Evolutionary conservation across 2,329 filamentous ascomycete species (phyloP).

Genomic region (Hypoxylon sp.): DNA sequence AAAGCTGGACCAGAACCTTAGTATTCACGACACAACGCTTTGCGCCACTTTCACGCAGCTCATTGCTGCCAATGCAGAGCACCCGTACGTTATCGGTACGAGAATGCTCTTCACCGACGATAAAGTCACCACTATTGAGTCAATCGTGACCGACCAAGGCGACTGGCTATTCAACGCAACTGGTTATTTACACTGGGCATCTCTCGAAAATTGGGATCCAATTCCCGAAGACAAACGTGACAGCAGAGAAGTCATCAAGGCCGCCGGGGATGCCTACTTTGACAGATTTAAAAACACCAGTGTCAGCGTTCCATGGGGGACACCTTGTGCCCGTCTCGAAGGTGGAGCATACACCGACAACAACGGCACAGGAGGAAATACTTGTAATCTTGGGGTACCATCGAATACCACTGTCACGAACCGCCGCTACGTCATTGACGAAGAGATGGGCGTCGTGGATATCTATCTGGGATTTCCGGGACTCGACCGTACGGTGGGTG

Average conservation of each 20-base stretch:
- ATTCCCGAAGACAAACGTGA: slow-evolving; percentile 46
- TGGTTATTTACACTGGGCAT: slow-evolving; percentile 42
- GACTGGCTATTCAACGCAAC: slow-evolving; percentile 50
- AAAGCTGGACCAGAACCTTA: slow-evolving; percentile 50
- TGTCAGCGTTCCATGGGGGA: slow-evolving; percentile 43
- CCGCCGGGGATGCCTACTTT: slow-evolving; percentile 48
- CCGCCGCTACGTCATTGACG: slow-evolving; percentile 48
- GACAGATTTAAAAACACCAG: slow-evolving; percentile 44
- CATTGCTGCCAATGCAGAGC: slow-evolving; percentile 47
- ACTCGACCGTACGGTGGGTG: slow-evolving; percentile 29
- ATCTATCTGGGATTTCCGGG: slow-evolving; percentile 47
- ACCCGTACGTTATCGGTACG: slow-evolving; percentile 51
- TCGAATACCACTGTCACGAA: slow-evolving; percentile 44
- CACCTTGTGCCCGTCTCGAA: slow-evolving; percentile 47
- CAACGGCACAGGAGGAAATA: slow-evolving; percentile 37
- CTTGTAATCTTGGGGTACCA: slow-evolving; percentile 45
- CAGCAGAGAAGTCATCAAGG: slow-evolving; percentile 44
- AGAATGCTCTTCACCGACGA: slow-evolving; percentile 45
- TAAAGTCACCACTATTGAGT: slow-evolving; percentile 45
- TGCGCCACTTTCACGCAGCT: slow-evolving; percentile 58
- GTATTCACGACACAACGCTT: slow-evolving; percentile 49
- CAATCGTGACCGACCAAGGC: slow-evolving; percentile 47
- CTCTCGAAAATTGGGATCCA: slow-evolving; percentile 47
- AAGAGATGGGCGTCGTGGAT: slow-evolving; percentile 46
- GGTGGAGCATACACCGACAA: slow-evolving; percentile 44